These are phyloP conservation scores for Canariomyces notabilis DNA, from an alignment of 2,329 filamentous ascomycete species.

Conservation along the genomic window DNA sequence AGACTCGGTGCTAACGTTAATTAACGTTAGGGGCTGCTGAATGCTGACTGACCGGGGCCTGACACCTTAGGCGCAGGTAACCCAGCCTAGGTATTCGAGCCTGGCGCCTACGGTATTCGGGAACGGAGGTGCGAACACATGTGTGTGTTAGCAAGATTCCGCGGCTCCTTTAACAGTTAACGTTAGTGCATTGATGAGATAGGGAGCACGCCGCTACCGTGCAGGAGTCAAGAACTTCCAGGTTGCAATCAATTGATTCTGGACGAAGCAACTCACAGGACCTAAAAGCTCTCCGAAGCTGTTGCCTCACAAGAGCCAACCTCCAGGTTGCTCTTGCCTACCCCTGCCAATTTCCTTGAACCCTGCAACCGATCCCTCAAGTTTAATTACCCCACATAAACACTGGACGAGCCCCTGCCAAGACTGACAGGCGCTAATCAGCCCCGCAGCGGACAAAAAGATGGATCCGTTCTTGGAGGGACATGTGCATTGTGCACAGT, in stretches of 20 bases:
- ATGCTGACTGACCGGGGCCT: slow-evolving; percentile 4
- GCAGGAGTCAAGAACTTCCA: no score
- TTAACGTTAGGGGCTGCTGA: no score
- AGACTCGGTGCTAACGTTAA: no score
- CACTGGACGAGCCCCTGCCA: background rate
- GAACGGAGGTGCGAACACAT: no score
- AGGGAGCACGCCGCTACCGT: no score
- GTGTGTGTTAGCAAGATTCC: no score
- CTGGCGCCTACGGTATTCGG: background rate
- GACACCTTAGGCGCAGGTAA: slow-evolving; percentile 10
- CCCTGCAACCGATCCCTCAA: slow-evolving; percentile 12
- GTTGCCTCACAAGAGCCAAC: background rate
- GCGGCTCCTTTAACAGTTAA: no score
- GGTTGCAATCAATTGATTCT: no score
- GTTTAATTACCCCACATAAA: slow-evolving; percentile 8
- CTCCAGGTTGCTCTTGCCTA: background rate
- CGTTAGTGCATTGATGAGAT: no score
- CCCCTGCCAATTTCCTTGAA: background rate
- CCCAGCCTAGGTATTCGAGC: slow-evolving; percentile 4
- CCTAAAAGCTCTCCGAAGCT: background rate
- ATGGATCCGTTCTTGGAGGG: background rate
- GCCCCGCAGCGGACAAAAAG: background rate
- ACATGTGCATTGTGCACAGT: no score
- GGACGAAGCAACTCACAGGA: no score
- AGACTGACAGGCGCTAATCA: background rate